These are phyloP conservation scores for Starmera amethionina DNA, from an alignment of 805 yeast genomes.

Conservation along the genomic window DNA sequence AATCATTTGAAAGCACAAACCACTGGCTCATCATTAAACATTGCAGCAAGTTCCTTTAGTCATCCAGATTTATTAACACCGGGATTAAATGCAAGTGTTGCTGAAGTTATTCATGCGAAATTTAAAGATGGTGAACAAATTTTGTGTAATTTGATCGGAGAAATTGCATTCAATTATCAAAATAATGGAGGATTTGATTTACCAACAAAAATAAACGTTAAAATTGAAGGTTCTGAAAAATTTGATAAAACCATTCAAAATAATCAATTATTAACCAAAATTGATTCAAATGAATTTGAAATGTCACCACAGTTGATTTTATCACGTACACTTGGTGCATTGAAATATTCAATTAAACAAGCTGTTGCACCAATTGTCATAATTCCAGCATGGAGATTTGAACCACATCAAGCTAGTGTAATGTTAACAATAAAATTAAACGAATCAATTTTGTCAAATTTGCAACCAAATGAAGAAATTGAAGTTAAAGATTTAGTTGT, in stretches of 20 bases:
- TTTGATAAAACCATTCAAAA: constrained; percentile 41
- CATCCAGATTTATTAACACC: constrained; percentile 41
- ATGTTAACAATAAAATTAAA: constrained; percentile 60
- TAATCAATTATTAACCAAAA: constrained; percentile 41
- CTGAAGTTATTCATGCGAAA: constrained; percentile 74
- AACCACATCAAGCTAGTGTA: constrained; percentile 74
- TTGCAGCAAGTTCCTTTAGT: constrained; percentile 28
- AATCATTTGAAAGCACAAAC: constrained; percentile 30
- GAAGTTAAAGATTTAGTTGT: constrained; percentile 28
- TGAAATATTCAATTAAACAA: constrained; percentile 57
- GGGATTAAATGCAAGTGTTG: constrained; percentile 76
- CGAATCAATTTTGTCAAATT: constrained; percentile 28
- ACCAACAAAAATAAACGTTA: constrained; percentile 34
- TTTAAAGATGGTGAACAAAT: constrained; percentile 57
- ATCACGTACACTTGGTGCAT: constrained; percentile 66
- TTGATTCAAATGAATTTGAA: constrained; percentile 32
- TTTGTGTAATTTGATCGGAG: constrained; percentile 67
- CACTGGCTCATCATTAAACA: constrained; percentile 30
- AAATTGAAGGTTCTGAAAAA: constrained; percentile 30
- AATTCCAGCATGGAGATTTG: constrained; percentile 86
- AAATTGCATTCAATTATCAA: constrained; percentile 70
- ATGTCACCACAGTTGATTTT: constrained; percentile 40
- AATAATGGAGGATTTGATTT: constrained; percentile 19
- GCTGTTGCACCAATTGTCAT: constrained; percentile 57
- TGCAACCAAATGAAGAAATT: constrained; percentile 28